phyloP scores from a whole-genome alignment of 352 stramenopile species.

The Sclerospora graminicola region DNA sequence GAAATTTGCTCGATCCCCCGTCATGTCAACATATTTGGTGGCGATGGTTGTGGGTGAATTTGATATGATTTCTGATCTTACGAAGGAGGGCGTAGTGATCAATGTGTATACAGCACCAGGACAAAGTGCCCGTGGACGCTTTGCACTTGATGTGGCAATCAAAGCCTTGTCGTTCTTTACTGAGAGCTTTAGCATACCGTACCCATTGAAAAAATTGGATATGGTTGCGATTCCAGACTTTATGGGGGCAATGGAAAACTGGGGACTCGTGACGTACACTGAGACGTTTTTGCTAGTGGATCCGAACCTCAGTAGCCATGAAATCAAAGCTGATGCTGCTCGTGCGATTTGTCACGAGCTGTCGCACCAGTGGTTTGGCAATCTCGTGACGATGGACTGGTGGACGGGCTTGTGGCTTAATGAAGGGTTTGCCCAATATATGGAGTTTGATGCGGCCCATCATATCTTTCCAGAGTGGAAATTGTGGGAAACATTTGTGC shows the following conservation, averaged over 20 bases:
- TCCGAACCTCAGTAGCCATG: conserved; percentile 50
- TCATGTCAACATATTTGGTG: conserved; percentile 97
- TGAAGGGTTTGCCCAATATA: conserved; percentile 96
- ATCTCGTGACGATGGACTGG: conserved; percentile 98
- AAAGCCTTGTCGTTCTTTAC: conserved; percentile 67
- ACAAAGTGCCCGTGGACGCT: conserved; percentile 85
- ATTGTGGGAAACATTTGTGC: conserved; percentile 95
- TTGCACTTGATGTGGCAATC: conserved; percentile 77
- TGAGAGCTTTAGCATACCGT: conserved; percentile 69
- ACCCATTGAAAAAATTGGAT: conserved; percentile 97
- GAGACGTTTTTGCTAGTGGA: conserved; percentile 90
- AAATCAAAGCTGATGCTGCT: conserved; percentile 74
- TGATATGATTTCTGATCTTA: conserved; percentile 88
- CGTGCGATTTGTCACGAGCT: conserved; percentile 97
- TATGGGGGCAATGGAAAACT: conserved; percentile 95
- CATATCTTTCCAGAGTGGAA: conserved; percentile 91
- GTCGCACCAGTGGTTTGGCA: conserved; percentile 95
- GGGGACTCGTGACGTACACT: conserved; percentile 95
- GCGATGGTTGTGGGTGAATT: conserved; percentile 94
- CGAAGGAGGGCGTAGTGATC: conserved; percentile 87
- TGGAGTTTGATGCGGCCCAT: conserved; percentile 91
- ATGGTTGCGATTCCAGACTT: conserved; percentile 97
- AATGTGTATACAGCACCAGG: conserved; percentile 93
- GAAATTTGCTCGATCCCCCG: conserved; percentile 88
- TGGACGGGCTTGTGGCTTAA: conserved; percentile 96